These are phyloP conservation scores for Closterium sp. DNA, from an alignment of 139 green algal genomes.

Conservation along the genomic window DNA sequence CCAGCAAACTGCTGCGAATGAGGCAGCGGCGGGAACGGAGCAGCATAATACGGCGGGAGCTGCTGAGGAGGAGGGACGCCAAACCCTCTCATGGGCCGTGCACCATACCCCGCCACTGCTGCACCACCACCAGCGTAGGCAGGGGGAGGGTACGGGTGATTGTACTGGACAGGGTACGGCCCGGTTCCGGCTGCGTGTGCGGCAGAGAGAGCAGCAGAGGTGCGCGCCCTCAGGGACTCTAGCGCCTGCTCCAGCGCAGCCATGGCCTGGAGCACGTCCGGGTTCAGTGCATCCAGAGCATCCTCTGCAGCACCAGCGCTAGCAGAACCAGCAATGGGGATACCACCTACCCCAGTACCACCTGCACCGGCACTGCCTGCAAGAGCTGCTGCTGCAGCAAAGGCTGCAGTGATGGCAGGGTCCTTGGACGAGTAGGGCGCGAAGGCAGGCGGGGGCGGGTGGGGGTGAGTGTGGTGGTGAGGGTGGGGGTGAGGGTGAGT, in stretches of 20 bases:
- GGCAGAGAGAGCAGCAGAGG: not conserved
- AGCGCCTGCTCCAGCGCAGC: not conserved
- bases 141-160: not conserved
- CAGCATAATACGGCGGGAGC: not conserved
- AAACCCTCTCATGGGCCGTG: too few species aligned
- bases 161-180: not conserved
- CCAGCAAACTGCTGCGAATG: not conserved
- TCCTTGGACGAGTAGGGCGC: not conserved
- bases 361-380: not conserved
- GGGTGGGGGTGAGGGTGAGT: not conserved
- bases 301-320: not conserved
- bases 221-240: not conserved
- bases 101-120: not conserved
- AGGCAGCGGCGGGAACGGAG: not conserved
- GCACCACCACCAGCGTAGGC: not conserved
- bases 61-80: not conserved
- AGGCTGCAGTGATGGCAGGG: not conserved
- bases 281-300: not conserved
- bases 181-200: not conserved
- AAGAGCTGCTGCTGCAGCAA: not conserved
- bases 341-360: not conserved
- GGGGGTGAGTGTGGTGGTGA: not conserved
- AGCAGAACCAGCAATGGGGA: not conserved
- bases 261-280: not conserved
- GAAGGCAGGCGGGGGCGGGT: not conserved